Base-by-base conservation (phyloP, 345 rosid species). In the Noccaea bulbosa region DNA sequence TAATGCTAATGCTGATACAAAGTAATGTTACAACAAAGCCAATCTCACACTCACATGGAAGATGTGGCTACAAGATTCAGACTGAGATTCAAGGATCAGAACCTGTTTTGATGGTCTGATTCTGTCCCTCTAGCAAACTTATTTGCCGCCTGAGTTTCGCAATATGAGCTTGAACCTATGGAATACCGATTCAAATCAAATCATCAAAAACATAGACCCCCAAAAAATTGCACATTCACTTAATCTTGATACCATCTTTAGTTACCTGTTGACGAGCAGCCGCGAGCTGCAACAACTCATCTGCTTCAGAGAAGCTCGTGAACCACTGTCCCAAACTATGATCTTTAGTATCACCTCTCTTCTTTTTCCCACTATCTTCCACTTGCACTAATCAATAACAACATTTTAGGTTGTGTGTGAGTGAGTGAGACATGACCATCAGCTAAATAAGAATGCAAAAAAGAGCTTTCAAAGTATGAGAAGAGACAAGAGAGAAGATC, bases 121-220 rank as follows among this genome's bases (percentile, higher is more conserved):
- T 81, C 82, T 81, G 88, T 70, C 91, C 91, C 55, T 89, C 93
- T 46, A 87, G 65, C 81, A 83, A 17, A 69, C 80, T 86, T 79
- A 83, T 81, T 65, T 89, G 89, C 69, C 85, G 71, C 78, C 79
- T 84, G 43, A 84, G 82, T 75, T 85, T 89, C 10, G 85, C 84
- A 54, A 87, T 89, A 83, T 89, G 89, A 58, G 85, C 81, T 87
- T 84, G 89, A 65, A 89, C 91, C 93, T 89, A 79, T 64, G 5
- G 5, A 9, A 20, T 27, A 48, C 8, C 46, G 11, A 52, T 37
- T 15, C 33, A 51, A 55, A n/a, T n/a, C n/a, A n/a, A 55, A 39
- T 76, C 44, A 41, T 66, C 12, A 30, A 32, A 32, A 60, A 63
- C 80, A 51, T 32, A 51, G 17, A 60, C 41, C 1, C 0, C 35